Conservation (phyloP, 2,329 filamentous ascomycete species). For the Colletotrichum sp. region DNA sequence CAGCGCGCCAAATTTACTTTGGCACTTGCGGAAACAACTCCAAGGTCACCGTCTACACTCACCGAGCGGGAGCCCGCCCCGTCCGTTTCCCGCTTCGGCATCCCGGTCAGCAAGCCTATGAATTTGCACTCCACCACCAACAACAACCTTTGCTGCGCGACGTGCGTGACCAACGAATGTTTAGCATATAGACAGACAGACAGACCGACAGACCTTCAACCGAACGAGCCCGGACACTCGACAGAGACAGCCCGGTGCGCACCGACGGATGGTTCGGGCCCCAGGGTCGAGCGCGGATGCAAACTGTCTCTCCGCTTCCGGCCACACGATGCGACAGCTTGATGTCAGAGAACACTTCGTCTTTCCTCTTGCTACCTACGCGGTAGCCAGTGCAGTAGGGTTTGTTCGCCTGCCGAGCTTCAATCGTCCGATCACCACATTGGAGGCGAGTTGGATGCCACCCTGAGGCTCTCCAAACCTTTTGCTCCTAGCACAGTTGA, state of each 20-base stretch:
- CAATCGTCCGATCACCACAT: background rate
- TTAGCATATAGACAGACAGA: background rate
- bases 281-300: background rate
- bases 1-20: background rate
- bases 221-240: background rate
- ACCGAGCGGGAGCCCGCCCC: background rate
- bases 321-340: background rate
- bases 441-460: background rate
- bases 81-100: background rate
- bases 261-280: background rate
- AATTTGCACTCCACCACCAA: background rate
- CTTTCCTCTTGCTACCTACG: background rate
- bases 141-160: background rate
- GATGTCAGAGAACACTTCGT: background rate
- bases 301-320: background rate
- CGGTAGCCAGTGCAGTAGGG: background rate
- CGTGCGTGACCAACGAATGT: background rate
- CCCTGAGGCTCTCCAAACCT: background rate
- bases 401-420: background rate
- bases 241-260: background rate
- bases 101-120: background rate
- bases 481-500: background rate
- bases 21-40: background rate
- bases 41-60: conserved; percentile 1
- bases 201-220: background rate